Base-by-base conservation (phyloP, 2,329 filamentous ascomycete genomes). In the Arthroderma uncinatum region DNA sequence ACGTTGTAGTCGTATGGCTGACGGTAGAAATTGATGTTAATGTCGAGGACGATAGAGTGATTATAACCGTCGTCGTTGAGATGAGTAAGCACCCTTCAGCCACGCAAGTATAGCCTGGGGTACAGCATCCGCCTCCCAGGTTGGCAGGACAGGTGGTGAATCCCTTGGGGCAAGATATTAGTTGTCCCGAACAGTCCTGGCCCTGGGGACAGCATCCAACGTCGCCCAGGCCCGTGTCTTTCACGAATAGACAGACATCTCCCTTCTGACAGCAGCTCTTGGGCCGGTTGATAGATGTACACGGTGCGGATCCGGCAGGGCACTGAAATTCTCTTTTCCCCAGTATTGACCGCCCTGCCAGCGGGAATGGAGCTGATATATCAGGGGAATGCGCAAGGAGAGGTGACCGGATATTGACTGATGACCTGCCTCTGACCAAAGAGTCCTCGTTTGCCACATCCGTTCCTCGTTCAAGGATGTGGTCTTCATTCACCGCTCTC, bases 151-250 rank as follows among this genome's bases (percentile, higher is more conserved):
- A 85, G 56, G 73, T 76, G 4, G 74, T 75, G 64, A 82, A 83
- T 6, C 79, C 81, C 21, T 69, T 70, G 28, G 62, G 62, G 61
- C 82, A 85, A 21, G 63, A 67, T 1, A 74, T 74, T n/a, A 84
- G 74, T 1, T 68, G 62, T 9, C 77, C 75, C 1, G 74, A 74
- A 63, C 82, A 85, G 8, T 63, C 73, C 58, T 76, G 67, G 1
- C 81, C 81, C 25, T 68, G 64, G 0, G 78, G 76, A 72, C 82
- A 85, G 62, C 82, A 85, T 14, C 82, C 82, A 1, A 84, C 78
- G 52, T 79, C 75, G 6, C 80, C 79, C 42, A 74, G 66, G 0
- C 79, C 78, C 1, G 75, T 78, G 61, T 82, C 78, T 34, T 72
- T 61, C 3, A 82, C 74, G 2, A 75, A 68, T 21, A 82, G 74